Percentiles rank a stretch among this genome's conserved stretches.
phyloP scores from a whole-genome alignment of 169 alveolate genomes.

The Plasmodium adleri region DNA sequence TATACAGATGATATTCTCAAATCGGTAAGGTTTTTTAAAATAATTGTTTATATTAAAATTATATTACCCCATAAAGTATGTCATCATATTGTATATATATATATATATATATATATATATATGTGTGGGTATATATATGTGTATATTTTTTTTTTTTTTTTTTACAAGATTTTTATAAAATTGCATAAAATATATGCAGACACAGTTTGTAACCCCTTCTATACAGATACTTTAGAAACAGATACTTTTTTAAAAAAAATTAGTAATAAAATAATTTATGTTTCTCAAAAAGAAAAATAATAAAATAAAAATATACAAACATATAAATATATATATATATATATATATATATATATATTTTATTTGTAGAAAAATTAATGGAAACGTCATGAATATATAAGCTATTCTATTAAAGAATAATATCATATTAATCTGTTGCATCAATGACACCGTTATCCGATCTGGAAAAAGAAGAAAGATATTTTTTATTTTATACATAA shows the following conservation, averaged over 20 bases:
- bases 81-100: not conserved
- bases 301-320: not conserved
- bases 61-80: not conserved
- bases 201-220: slow-evolving; percentile 66
- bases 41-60: not conserved
- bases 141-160: not conserved
- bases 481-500: not conserved
- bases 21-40: slow-evolving; percentile 22
- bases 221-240: slow-evolving; percentile 29
- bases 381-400: slow-evolving; percentile 34
- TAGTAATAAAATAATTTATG: slow-evolving; percentile 32
- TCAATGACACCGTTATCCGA: slow-evolving; percentile 78
- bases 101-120: not conserved
- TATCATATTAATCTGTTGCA: slow-evolving; percentile 59
- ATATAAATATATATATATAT: not conserved
- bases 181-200: slow-evolving; percentile 58
- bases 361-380: slow-evolving; percentile 47
- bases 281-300: not conserved
- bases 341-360: not conserved
- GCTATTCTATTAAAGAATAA: not conserved
- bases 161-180: slow-evolving; percentile 27
- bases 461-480: slow-evolving; percentile 41
- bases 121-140: no score
- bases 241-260: slow-evolving; percentile 37
- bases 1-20: slow-evolving; percentile 47